These are phyloP conservation scores for Moesziomyces globuligerus DNA, from an alignment of 1,284 basidiomycete genomes.

Conservation along the genomic window DNA sequence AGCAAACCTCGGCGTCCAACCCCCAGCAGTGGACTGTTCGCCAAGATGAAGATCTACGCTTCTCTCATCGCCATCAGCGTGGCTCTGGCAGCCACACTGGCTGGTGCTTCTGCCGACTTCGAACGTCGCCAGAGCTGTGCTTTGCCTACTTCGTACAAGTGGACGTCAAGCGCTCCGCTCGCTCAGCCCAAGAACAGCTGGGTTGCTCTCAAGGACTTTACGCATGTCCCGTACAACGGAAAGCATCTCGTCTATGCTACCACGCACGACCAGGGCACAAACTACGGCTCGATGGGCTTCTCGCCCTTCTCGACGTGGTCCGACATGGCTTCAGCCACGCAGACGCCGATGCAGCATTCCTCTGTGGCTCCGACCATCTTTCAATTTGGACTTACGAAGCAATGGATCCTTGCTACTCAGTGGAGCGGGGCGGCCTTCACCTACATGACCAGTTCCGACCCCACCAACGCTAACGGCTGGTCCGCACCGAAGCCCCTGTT, in stretches of 20 bases:
- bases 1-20: no score
- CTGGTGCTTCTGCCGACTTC: not conserved
- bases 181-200: constrained; percentile 26
- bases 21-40: no score
- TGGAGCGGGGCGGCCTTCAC: constrained; percentile 15
- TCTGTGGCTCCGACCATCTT: constrained; percentile 31
- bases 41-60: constrained; percentile 21
- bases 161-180: constrained; percentile 27
- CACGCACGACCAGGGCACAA: constrained; percentile 11
- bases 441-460: constrained; percentile 21
- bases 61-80: constrained; percentile 10
- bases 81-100: constrained; percentile 24
- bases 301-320: constrained; percentile 23
- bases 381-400: constrained; percentile 14
- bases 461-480: constrained; percentile 28
- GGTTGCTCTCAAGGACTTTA: constrained; percentile 29
- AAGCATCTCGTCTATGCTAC: constrained; percentile 29
- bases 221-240: constrained; percentile 37
- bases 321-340: constrained; percentile 27
- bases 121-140: constrained; percentile 24
- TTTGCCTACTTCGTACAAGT: constrained; percentile 23
- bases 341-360: constrained; percentile 11
- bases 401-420: constrained; percentile 27
- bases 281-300: constrained; percentile 38
- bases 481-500: constrained; percentile 18